Conservation (phyloP, 139 green algal species). For the Chlorella sp. region DNA sequence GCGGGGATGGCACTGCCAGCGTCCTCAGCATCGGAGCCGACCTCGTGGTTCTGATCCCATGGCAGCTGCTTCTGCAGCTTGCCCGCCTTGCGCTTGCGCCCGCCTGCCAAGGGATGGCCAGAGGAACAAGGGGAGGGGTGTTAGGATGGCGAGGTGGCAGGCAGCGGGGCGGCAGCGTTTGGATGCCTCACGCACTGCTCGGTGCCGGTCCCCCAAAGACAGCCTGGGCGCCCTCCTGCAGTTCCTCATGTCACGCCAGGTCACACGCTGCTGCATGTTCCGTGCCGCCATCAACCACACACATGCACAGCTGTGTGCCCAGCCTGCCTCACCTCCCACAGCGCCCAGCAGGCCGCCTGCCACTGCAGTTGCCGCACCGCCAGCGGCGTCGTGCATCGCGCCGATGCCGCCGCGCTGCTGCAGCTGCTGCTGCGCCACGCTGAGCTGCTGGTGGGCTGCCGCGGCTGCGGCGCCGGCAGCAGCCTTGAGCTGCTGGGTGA, state of each 20-base stretch:
- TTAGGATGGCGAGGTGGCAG: neutral
- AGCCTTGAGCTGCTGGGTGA: neutral
- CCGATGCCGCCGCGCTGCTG: neutral
- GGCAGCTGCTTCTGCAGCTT: slow-evolving; percentile 36
- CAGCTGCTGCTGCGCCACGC: slow-evolving; percentile 21
- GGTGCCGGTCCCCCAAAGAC: too few relatives aligned
- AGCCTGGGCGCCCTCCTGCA: too few relatives aligned
- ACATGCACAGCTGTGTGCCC: neutral
- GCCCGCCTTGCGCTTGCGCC: slow-evolving; percentile 33
- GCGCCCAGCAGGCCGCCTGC: neutral
- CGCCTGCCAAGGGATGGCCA: neutral
- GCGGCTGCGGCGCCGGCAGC: neutral
- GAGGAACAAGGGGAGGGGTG: neutral
- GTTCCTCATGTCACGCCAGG: too few relatives aligned
- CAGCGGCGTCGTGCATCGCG: neutral
- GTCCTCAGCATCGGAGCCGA: neutral
- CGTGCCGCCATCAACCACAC: too few relatives aligned
- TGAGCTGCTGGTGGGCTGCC: slow-evolving; percentile 21
- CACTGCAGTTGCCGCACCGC: neutral
- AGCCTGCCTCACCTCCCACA: neutral
- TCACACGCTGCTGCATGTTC: too few relatives aligned
- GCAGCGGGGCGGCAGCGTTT: too few relatives aligned
- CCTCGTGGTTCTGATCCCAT: neutral
- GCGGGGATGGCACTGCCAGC: neutral
- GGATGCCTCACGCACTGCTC: too few relatives aligned